Percentiles rank a stretch among this genome's conserved stretches.
These are phyloP conservation scores for Globisporangium yorkense DNA, from an alignment of 352 stramenopile species.

Conservation along the genomic window DNA sequence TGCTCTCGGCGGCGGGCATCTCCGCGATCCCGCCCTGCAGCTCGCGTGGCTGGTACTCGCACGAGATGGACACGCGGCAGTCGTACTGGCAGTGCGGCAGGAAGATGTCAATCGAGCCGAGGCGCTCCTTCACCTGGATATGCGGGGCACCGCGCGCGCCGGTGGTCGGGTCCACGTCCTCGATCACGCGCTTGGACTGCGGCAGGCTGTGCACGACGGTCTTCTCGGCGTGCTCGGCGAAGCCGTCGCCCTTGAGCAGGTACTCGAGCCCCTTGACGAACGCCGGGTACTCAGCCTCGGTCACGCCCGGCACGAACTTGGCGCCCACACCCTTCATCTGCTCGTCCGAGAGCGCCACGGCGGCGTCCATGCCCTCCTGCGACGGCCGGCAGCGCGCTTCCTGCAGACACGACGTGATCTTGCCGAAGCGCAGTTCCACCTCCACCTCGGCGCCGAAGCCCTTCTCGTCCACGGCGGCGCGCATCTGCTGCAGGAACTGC, in stretches of 20 bases:
- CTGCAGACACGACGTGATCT: conserved; percentile 73
- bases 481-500: conserved; percentile 78
- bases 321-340: conserved; percentile 76
- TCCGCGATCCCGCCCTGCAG: conserved; percentile 52
- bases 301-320: conserved; percentile 77
- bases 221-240: conserved; percentile 70
- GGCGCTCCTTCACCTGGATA: conserved; percentile 76
- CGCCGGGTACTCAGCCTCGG: conserved; percentile 57
- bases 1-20: conserved; percentile 62
- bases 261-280: conserved; percentile 63
- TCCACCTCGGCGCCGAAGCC: conserved; percentile 74
- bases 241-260: conserved; percentile 66
- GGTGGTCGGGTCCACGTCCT: conserved; percentile 62
- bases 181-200: conserved; percentile 71
- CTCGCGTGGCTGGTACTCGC: conserved; percentile 60
- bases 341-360: conserved; percentile 60
- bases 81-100: conserved; percentile 82
- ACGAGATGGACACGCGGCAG: conserved; percentile 79
- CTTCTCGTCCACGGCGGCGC: conserved; percentile 67
- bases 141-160: conserved; percentile 36
- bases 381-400: conserved; percentile 68
- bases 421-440: conserved; percentile 78
- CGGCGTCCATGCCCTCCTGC: conserved; percentile 62
- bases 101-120: conserved; percentile 84
- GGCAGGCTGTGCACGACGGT: conserved; percentile 74